Percentiles rank a stretch among this genome's conserved stretches.
Evolutionary conservation across 1,284 basidiomycete species (phyloP).

Genomic region (Ceratobasidium sp.): DNA sequence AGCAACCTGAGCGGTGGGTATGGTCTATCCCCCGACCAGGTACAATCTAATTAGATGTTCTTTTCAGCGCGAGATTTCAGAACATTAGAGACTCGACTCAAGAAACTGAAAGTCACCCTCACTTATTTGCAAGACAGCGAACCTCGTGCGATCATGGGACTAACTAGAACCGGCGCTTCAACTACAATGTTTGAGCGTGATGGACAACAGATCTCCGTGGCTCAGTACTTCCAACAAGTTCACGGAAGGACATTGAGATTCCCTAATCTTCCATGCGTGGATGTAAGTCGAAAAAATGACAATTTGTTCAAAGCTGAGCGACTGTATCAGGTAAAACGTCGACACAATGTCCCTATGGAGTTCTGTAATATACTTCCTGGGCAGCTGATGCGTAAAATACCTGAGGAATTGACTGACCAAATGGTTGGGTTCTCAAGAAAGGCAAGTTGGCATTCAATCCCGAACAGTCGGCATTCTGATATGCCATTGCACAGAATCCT

Average conservation of each 20-base stretch:
- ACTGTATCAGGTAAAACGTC: neutral
- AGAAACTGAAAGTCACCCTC: neutral
- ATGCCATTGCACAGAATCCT: conserved; percentile 19
- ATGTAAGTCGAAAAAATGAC: conserved; percentile 17
- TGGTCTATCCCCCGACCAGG: conserved; percentile 33
- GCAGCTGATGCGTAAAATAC: conserved; percentile 77
- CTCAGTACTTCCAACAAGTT: conserved; percentile 30
- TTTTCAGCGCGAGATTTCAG: conserved; percentile 60
- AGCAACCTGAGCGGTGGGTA: conserved; percentile 2
- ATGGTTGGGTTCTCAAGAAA: conserved; percentile 70
- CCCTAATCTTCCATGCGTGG: conserved; percentile 35
- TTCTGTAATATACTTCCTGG: conserved; percentile 68
- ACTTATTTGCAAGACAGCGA: conserved; percentile 20
- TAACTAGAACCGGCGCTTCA: conserved; percentile 61
- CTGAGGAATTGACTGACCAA: conserved; percentile 67
- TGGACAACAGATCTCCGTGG: conserved; percentile 35
- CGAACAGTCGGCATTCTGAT: neutral
- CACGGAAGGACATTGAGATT: conserved; percentile 17
- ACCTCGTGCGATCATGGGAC: conserved; percentile 56
- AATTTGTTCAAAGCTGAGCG: neutral
- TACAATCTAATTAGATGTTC: neutral
- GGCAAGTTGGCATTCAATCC: neutral
- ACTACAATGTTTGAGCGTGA: conserved; percentile 56
- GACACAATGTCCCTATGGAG: conserved; percentile 63
- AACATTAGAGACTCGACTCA: conserved; percentile 43